Base-by-base conservation (phyloP, 164 flowering plant species). In the Paratinospora sagittata region DNA sequence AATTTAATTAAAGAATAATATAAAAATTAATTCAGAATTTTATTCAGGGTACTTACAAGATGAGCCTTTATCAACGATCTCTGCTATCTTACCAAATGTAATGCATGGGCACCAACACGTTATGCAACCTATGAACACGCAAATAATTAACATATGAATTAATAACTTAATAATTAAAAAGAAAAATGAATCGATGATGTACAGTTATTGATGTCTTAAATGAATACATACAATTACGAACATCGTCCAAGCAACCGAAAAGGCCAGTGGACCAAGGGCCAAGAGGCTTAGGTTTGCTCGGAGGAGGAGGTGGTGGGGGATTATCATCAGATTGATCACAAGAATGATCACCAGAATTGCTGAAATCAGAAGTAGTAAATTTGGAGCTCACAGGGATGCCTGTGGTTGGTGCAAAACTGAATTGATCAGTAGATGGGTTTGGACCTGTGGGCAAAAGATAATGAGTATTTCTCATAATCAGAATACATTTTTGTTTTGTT, bases 71-170 rank as follows among this genome's bases (percentile, higher is more conserved):
- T 85, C 85, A 0, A 86, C 74, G 34, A 86, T 85, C 76, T 83
- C 88, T 0, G 90, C 70, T 34, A 82, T 71, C 68, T 70, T 84
- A 10, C 87, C 89, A 62, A 86, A 86, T 0, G 89, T 82, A 19
- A 84, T 70, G 66, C 90, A 86, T 0, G 85, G 88, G 62, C 90
- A 86, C 83, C 88, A 86, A 8, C 71, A 82, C 16, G 90, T 83
- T 11, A 83, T 30, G 73, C 85, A 84, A 69, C 89, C 88, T 86
- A 78, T 11, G 36, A 12, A 49, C 14, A n/a, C 57, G 19, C n/a
- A n/a, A n/a, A 49, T 1, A 1, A 0, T 2, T 49, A 12, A 49
- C 57, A 13, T 5, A 49, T 14, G 0, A 16, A 3, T 6, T 49
- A 0, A 49, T 13, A 49, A 13, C 12, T 12, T 3, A 17, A 12